Base-by-base conservation (phyloP, 2,329 filamentous ascomycete genomes). In the Aspergillus pseudoviridinutans region DNA sequence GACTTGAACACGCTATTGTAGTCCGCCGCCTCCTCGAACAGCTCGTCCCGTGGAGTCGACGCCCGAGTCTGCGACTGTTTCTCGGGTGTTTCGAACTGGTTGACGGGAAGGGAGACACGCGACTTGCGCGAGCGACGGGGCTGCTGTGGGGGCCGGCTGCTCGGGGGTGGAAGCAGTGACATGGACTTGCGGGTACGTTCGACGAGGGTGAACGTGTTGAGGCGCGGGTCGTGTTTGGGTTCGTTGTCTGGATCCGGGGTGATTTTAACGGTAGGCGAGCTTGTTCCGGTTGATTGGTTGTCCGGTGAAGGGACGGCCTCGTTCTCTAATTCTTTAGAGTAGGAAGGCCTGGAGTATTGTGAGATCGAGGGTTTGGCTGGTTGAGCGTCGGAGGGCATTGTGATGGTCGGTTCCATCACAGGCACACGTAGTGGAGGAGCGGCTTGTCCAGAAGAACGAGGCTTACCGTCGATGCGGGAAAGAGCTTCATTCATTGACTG, bases 1-100 rank as follows among this genome's bases (percentile, higher is more conserved):
- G 90, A 92, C 75, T 87, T 90, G 71, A 97, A 97, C 1, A 96
- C 87, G 27, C 87, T 88, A 58, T 89, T 88, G 72, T 91, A 89
- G 59, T 95, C 91, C 3, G 83, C 80, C 63, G 91, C 87, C 55
- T 87, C 82, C 17, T 81, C 81, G 28, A 96, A 86, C 44, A 96
- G 75, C 61, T 87, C 83, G 67, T 93, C 88, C 0, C 83, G 80
- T 8, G 89, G 80, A 1, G 85, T 80, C 3, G 78, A 75, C 24
- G 72, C 74, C 58, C 76, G 61, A 51, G 61, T 63, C 47, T 50
- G 54, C 2, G 59, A 61, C 44, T 64, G 55, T 51, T 75, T 79
- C 3, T 74, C 72, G 0, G 81, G 80, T 0, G 81, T 83, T 47
- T 84, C 80, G 66, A 84, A 84, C 64, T 82, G 82, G 58, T 84